These are phyloP conservation scores for Juglanconis juglandina DNA, from an alignment of 2,329 filamentous ascomycete species.

Conservation along the genomic window DNA sequence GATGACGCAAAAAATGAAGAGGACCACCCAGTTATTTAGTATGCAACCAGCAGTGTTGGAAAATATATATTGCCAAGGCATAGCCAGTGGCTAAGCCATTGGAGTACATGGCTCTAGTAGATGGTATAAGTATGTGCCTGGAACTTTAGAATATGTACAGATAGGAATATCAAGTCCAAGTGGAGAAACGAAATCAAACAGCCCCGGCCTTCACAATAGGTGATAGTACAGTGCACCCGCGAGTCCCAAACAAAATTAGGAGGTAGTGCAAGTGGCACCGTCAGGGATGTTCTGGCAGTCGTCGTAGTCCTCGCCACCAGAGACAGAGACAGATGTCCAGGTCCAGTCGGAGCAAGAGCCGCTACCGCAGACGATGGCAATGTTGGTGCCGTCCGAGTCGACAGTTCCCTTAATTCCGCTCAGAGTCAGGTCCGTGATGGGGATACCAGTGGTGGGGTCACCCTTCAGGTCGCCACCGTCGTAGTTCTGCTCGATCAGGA, in stretches of 20 bases:
- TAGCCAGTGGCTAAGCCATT: no score
- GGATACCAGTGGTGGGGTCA: conserved; percentile 10
- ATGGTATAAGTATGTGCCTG: no score
- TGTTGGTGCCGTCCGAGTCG: conserved; percentile 1
- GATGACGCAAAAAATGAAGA: no score
- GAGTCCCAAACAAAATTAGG: neutral
- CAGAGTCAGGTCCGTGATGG: conserved; percentile 15
- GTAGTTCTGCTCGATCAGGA: conserved; percentile 18
- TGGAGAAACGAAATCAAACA: no score
- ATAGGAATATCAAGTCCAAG: no score
- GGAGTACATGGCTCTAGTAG: no score
- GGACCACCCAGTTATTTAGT: no score
- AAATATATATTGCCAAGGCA: no score
- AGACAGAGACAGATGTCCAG: neutral
- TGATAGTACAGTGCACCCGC: neutral
- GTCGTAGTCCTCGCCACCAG: neutral
- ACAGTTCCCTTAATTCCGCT: conserved; percentile 7
- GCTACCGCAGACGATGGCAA: conserved; percentile 15
- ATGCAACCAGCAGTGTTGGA: no score
- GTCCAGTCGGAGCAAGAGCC: conserved; percentile 16
- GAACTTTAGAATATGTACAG: no score
- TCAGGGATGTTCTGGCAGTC: neutral
- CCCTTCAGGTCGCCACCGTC: conserved; percentile 15
- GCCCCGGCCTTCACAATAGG: neutral
- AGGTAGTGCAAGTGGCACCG: neutral